Evolutionary conservation across 345 rosid species (phyloP), one percentile per base, ranked within the genome.

Genomic region (Populus ilicifolia): DNA sequence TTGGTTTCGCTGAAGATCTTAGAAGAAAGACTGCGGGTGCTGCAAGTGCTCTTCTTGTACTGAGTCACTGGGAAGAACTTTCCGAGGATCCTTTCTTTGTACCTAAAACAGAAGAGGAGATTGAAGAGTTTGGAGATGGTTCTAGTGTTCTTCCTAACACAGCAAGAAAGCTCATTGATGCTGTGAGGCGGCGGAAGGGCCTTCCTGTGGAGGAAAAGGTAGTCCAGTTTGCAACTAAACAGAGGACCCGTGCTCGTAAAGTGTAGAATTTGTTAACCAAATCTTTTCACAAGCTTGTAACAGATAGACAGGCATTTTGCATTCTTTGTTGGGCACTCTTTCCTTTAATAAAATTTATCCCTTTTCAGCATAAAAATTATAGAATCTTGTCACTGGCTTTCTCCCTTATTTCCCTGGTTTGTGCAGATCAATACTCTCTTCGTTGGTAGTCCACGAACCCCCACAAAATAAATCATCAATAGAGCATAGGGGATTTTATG

Each of bases 11-110:
- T 1, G 93, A 95, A 50, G 94, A 93, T 86, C 89, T 95, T 35
- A 85, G 97, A 38, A 93, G 88, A 83, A 85, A 90, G 88, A 91
- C 98, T 2, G 89, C 94, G 4, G 97, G 98, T 30, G 99, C 93
- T 62, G 95, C 96, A 6, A 92, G 96, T 79, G 93, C 94, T 36
- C 87, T 95, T 66, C 94, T 93, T 82, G 97, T 90, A 67, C 86
- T 95, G 72, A 93, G 98, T 78, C 98, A 93, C 38, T 93, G 97
- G 97, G 97, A 93, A 80, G 93, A 83, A 71, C 92, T 95, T 1
- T 82, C 92, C 1, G 96, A 90, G 83, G 99, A 95, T 83, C 98
- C 97, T 1, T 93, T 92, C 83, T 95, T 95, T 81, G 89, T 93
- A 17, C 97, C 98, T 11, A 89, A 88, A 86, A 93, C 98, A 0